Percentiles rank a stretch among this genome's conserved stretches.
Conservation (phyloP, 1,139 yeast genomes). For the Blastobotrys arbuscula region DNA sequence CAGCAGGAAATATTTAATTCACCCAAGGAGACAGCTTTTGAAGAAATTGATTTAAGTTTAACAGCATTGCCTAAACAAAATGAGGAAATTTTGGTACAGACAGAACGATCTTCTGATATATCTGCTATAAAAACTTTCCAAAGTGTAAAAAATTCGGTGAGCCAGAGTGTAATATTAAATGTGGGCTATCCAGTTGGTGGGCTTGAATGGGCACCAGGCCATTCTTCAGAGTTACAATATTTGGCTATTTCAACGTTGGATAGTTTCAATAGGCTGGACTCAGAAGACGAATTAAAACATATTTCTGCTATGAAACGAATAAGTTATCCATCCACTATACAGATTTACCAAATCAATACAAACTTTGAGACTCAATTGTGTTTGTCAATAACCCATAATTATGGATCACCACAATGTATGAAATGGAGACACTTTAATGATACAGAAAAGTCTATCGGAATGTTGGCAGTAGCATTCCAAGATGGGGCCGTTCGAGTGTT, state of each 20-base stretch:
- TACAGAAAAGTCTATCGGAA: constrained; percentile 28
- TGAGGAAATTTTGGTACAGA: constrained; percentile 2
- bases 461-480: constrained; percentile 51
- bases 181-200: constrained; percentile 27
- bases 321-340: constrained; percentile 22
- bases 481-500: constrained; percentile 60
- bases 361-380: constrained; percentile 20
- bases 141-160: constrained; percentile 1
- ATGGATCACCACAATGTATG: constrained; percentile 52
- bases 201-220: constrained; percentile 31
- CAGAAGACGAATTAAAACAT: constrained; percentile 16
- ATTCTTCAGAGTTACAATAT: constrained; percentile 33
- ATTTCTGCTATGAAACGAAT: constrained; percentile 21
- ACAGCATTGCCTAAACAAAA: constrained; percentile 1
- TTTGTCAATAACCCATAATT: constrained; percentile 39
- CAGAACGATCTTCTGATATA: constrained; percentile 4
- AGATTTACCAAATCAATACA: constrained; percentile 19
- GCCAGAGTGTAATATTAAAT: constrained; percentile 21
- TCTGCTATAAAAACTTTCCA: neutral
- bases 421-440: constrained; percentile 44
- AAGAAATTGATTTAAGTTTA: neutral
- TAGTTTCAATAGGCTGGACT: constrained; percentile 41
- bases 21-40: neutral
- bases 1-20: neutral
- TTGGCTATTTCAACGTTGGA: constrained; percentile 53